A percentile compares a stretch with the other conserved stretches of the same genome.
phyloP scores from a whole-genome alignment of 805 yeast species.

The Debaryomyces prosopidis region DNA sequence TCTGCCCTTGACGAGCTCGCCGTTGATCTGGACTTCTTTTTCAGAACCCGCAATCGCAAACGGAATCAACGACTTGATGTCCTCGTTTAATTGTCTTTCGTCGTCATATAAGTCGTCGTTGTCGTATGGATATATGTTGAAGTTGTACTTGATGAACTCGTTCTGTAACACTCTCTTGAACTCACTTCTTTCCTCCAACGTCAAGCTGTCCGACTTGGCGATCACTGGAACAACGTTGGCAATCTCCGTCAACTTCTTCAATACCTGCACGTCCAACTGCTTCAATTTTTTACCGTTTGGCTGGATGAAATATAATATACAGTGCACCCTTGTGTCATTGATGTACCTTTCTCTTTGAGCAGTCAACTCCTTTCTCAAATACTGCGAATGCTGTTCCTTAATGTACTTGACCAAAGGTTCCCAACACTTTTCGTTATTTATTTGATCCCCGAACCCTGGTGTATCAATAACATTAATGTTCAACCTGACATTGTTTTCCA shows the following conservation, averaged over 20 bases:
- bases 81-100: constrained; percentile 70
- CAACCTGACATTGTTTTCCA: constrained; percentile 86
- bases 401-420: constrained; percentile 93
- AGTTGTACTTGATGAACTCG: constrained; percentile 70
- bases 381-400: constrained; percentile 91
- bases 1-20: constrained; percentile 84
- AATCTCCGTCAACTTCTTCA: constrained; percentile 82
- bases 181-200: constrained; percentile 76
- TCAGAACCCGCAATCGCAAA: constrained; percentile 95
- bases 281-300: constrained; percentile 88
- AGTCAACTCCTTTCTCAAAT: constrained; percentile 88
- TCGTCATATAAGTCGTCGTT: constrained; percentile 66
- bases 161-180: constrained; percentile 76
- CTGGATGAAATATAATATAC: constrained; percentile 85
- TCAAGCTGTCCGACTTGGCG: constrained; percentile 89
- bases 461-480: constrained; percentile 90
- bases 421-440: constrained; percentile 94
- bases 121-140: constrained; percentile 85
- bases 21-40: constrained; percentile 69
- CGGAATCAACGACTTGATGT: constrained; percentile 75
- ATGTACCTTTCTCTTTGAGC: constrained; percentile 87
- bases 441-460: constrained; percentile 97
- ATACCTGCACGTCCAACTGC: constrained; percentile 77
- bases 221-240: constrained; percentile 94
- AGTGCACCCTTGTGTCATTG: constrained; percentile 89